Conservation (phyloP, 179 eudicot species). For the Amaranthus tricolor region DNA sequence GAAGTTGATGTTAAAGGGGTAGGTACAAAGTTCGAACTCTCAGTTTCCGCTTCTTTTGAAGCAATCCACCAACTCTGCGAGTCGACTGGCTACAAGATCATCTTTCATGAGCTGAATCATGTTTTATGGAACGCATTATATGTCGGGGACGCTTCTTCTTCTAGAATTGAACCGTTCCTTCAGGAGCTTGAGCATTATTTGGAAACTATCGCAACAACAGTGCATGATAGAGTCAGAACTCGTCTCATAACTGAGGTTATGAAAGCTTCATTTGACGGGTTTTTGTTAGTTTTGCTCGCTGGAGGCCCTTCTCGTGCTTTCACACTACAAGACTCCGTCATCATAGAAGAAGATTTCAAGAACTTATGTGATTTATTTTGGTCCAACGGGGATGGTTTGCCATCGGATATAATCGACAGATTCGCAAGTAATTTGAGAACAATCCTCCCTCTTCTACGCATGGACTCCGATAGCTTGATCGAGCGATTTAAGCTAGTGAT, state of each 20-base stretch:
- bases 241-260: constrained; percentile 79
- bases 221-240: constrained; percentile 71
- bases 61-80: constrained; percentile 67
- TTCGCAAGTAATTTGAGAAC: constrained; percentile 41
- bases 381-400: constrained; percentile 91
- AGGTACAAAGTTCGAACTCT: constrained; percentile 52
- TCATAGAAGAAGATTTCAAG: constrained; percentile 73
- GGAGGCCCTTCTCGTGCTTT: constrained; percentile 92
- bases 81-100: constrained; percentile 59
- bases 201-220: constrained; percentile 64
- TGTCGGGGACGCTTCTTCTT: constrained; percentile 59
- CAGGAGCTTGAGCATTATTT: constrained; percentile 66
- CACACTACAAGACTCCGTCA: constrained; percentile 43
- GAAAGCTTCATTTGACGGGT: constrained; percentile 90
- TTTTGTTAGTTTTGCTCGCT: constrained; percentile 75
- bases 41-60: constrained; percentile 62
- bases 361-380: constrained; percentile 68
- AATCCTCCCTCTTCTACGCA: constrained; percentile 56
- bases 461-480: constrained; percentile 52
- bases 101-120: constrained; percentile 66
- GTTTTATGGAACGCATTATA: constrained; percentile 70
- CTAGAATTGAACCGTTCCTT: constrained; percentile 71
- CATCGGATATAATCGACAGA: constrained; percentile 67
- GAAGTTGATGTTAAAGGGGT: constrained; percentile 34
- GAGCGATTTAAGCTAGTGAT: constrained; percentile 48